Conservation (phyloP, 495 filamentous ascomycete genomes). For the Aspergillus coremiiformis region DNA sequence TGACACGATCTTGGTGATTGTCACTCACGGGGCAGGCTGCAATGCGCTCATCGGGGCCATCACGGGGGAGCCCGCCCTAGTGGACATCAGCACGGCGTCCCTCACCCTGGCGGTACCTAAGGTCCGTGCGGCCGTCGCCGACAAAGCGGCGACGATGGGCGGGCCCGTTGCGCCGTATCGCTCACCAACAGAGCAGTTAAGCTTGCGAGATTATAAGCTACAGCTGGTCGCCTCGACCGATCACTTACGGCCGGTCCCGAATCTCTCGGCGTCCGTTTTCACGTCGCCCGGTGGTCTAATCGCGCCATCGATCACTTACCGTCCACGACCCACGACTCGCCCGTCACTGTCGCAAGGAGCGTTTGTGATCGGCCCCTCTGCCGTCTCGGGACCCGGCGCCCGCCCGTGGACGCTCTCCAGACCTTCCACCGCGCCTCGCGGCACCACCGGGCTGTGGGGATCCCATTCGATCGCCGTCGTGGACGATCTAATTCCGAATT, state of each 20-base stretch:
- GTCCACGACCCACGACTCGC: constrained; percentile 28
- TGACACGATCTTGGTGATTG: constrained; percentile 78
- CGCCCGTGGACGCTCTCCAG: constrained; percentile 25
- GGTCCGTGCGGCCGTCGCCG: constrained; percentile 29
- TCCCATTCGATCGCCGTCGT: constrained; percentile 17
- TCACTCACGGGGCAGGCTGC: constrained; percentile 96
- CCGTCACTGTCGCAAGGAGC: constrained; percentile 21
- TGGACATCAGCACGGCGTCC: constrained; percentile 84
- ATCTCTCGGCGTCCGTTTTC: constrained; percentile 22
- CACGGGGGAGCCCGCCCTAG: constrained; percentile 77
- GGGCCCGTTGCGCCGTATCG: constrained; percentile 16
- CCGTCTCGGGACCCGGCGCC: constrained; percentile 14
- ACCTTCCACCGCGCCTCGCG: constrained; percentile 18
- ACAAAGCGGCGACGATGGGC: constrained; percentile 9
- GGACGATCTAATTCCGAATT: constrained; percentile 34
- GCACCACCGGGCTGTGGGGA: constrained; percentile 30
- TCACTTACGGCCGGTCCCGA: constrained; percentile 58
- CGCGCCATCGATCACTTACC: constrained; percentile 17
- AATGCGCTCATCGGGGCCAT: constrained; percentile 91
- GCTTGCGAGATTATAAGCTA: constrained; percentile 64
- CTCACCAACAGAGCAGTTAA: constrained; percentile 23
- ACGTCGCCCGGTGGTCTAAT: constrained; percentile 22
- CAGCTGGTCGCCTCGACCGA: constrained; percentile 71
- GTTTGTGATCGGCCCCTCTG: constrained; percentile 19
- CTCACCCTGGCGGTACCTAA: constrained; percentile 82